Conservation (phyloP, 345 rosid genomes). For the Erodium maritimum region DNA sequence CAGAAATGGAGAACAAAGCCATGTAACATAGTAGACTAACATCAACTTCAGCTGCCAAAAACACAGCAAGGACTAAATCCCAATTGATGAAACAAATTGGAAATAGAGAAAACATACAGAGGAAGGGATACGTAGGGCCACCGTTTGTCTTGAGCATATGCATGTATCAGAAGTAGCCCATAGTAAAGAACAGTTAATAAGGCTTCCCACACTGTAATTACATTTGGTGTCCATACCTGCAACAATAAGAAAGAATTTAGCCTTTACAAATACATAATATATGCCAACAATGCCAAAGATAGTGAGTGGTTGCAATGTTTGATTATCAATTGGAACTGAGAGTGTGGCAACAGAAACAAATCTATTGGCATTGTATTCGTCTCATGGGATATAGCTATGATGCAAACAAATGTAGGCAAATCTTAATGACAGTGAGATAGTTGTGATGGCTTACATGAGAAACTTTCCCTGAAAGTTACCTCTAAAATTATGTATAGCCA, state of each 20-base stretch:
- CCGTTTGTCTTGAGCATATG: conserved; percentile 89
- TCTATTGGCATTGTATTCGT: too few relatives aligned
- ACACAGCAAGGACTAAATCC: neutral
- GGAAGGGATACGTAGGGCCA: conserved; percentile 93
- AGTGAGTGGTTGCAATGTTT: neutral
- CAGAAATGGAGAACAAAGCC: conserved; percentile 10
- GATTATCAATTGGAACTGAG: neutral
- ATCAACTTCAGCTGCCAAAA: neutral
- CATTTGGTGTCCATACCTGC: conserved; percentile 89
- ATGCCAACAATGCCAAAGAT: conserved; percentile 5
- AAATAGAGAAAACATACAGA: conserved; percentile 31
- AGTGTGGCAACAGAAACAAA: neutral
- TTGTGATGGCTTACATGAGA: conserved; percentile 3
- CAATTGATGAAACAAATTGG: neutral
- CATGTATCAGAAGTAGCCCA: conserved; percentile 60
- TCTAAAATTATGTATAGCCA: conserved; percentile 90
- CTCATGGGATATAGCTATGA: too few relatives aligned
- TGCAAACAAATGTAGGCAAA: neutral
- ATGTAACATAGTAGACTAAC: neutral
- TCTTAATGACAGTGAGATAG: neutral
- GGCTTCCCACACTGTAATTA: conserved; percentile 81
- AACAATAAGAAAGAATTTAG: conserved; percentile 12
- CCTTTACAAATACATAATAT: conserved; percentile 2
- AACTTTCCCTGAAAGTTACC: conserved; percentile 27
- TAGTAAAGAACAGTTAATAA: conserved; percentile 67